A percentile compares a stretch with the other conserved stretches of the same genome.
phyloP scores from a whole-genome alignment of 169 alveolate genomes.

The Plasmodium billcollinsi region DNA sequence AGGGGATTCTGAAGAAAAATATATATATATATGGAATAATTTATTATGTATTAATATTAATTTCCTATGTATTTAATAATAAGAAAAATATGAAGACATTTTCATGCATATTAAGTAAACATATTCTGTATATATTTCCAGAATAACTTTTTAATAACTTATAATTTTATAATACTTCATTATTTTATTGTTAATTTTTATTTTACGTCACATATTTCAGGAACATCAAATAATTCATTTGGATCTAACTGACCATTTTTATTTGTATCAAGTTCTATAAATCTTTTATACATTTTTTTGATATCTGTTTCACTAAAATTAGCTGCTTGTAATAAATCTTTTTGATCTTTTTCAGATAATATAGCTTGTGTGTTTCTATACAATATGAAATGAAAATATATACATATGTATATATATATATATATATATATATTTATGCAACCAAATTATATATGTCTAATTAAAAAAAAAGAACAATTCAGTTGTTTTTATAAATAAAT shows the following conservation, averaged over 20 bases:
- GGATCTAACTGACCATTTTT: constrained; percentile 96
- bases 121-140: background rate
- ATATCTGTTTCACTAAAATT: constrained; percentile 94
- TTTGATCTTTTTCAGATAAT: constrained; percentile 84
- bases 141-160: too few relatives aligned
- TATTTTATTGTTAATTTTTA: background rate
- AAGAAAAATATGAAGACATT: too few relatives aligned
- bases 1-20: constrained; percentile 93
- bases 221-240: constrained; percentile 95
- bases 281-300: constrained; percentile 93
- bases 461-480: too few relatives aligned
- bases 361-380: constrained; percentile 57
- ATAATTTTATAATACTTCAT: too few relatives aligned
- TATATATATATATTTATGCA: background rate
- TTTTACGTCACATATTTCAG: constrained; percentile 93
- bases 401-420: constrained; percentile 16
- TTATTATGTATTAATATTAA: background rate
- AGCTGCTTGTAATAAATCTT: constrained; percentile 89
- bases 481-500: too few relatives aligned
- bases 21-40: constrained; percentile 4
- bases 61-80: background rate
- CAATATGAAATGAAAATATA: background rate
- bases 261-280: constrained; percentile 93
- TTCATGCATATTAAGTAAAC: background rate
- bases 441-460: too few relatives aligned